Evolutionary conservation across 495 filamentous ascomycete genomes (phyloP), one percentile per base, ranked within the genome.

Genomic region (Talaromyces adpressus): DNA sequence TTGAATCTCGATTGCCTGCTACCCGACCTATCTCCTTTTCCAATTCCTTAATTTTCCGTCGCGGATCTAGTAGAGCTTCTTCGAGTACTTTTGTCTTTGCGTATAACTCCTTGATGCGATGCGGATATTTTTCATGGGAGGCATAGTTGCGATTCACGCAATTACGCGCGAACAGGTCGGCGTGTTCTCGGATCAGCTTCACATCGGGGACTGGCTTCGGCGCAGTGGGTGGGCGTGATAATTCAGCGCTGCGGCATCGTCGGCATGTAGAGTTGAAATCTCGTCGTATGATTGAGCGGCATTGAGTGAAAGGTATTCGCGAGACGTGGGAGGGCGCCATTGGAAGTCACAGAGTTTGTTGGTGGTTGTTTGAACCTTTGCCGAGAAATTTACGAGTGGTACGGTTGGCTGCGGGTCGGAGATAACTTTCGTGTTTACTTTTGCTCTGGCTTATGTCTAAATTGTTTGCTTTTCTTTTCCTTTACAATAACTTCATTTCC

Each of bases 121-220:
- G 77, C 1, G 93, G 89, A 66, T 89, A 84, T 2, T 79, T 68
- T 14, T 85, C 79, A 63, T 91, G 87, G 14, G 79, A 69, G 58
- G 83, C 76, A 75, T 97, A 97, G 72, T 97, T 97, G 59, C 94
- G 85, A 59, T 91, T 86, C 61, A 89, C 65, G 72, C 91, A 95
- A 72, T 95, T 98, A 63, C 89, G 79, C 63, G 85, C 77, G 79
- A 97, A 89, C 51, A 94, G 80, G 27, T 87, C 83, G 47, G 85
- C 82, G 73, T 93, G 89, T 61, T 89, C 82, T 59, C 92, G 91
- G 73, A 98, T 96, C 75, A 93, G 87, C 72, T 90, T 96, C 72
- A 96, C 79, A 73, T 97, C 87, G 57, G 92, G 82, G 20, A 77
- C 80, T 7, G 89, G 82, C 69, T 92, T 96, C 6, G 93, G 93